Evolutionary conservation across 2,329 filamentous ascomycete species (phyloP).

Genomic region (Microsporum ferrugineum): DNA sequence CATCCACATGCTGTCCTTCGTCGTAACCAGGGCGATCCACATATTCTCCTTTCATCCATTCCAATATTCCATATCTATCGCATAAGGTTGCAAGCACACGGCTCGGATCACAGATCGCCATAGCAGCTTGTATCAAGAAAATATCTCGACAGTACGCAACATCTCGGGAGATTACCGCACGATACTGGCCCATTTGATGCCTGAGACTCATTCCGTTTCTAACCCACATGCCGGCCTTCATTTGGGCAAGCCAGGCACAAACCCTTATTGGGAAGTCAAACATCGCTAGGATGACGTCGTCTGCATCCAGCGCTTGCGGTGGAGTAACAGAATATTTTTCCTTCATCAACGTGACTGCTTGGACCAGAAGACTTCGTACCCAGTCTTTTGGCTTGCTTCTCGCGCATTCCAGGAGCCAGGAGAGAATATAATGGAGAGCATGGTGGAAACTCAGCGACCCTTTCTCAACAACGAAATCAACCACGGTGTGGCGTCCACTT

Average conservation of each 20-base stretch:
- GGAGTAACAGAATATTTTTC: slow-evolving; percentile 49
- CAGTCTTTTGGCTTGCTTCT: slow-evolving; percentile 59
- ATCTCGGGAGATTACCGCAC: slow-evolving; percentile 77
- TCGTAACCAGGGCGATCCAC: slow-evolving; percentile 65
- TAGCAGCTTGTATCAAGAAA: slow-evolving; percentile 79
- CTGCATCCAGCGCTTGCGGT: slow-evolving; percentile 37
- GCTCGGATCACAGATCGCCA: slow-evolving; percentile 74
- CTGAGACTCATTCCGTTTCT: slow-evolving; percentile 91
- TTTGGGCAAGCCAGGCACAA: slow-evolving; percentile 92
- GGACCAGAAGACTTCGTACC: slow-evolving; percentile 57
- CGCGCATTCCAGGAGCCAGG: slow-evolving; percentile 86
- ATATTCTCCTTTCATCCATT: slow-evolving; percentile 79
- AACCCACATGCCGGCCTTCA: slow-evolving; percentile 98
- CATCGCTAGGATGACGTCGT: slow-evolving; percentile 72
- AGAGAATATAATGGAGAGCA: slow-evolving; percentile 87
- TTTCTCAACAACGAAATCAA: slow-evolving; percentile 78
- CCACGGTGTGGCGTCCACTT: slow-evolving; percentile 51
- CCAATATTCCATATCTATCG: slow-evolving; percentile 78
- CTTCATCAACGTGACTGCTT: slow-evolving; percentile 48
- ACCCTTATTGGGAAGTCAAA: slow-evolving; percentile 92
- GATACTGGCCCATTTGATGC: slow-evolving; percentile 89
- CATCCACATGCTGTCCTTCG: slow-evolving; percentile 75
- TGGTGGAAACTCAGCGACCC: slow-evolving; percentile 96
- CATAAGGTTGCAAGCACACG: slow-evolving; percentile 79
- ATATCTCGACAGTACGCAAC: slow-evolving; percentile 91